Percentiles rank a stretch among this genome's conserved stretches.
Evolutionary conservation across 805 yeast genomes (phyloP).

Genomic region (Alloascoidea africana): DNA sequence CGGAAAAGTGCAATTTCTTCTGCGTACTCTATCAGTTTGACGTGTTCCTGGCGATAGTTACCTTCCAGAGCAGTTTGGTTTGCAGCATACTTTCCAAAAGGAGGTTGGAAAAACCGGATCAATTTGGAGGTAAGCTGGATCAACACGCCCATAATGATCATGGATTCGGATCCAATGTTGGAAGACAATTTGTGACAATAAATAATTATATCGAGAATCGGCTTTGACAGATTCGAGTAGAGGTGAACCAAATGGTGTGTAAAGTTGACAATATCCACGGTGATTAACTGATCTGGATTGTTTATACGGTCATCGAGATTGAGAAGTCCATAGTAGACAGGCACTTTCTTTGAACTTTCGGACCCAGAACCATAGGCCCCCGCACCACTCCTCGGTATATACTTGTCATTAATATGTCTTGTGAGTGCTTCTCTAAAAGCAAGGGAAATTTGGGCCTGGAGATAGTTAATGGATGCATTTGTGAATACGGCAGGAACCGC

Average conservation of each 20-base stretch:
- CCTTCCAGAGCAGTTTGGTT: slow-evolving; percentile 74
- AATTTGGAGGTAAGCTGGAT: slow-evolving; percentile 70
- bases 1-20: slow-evolving; percentile 81
- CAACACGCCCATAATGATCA: slow-evolving; percentile 61
- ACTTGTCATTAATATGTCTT: slow-evolving; percentile 44
- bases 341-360: slow-evolving; percentile 24
- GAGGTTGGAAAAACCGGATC: slow-evolving; percentile 70
- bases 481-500: slow-evolving; percentile 80
- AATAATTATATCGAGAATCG: slow-evolving; percentile 60
- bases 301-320: slow-evolving; percentile 40
- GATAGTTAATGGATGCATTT: slow-evolving; percentile 32
- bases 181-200: slow-evolving; percentile 64
- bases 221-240: slow-evolving; percentile 75
- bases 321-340: slow-evolving; percentile 60
- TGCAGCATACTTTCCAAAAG: slow-evolving; percentile 69
- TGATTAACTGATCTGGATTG: slow-evolving; percentile 74
- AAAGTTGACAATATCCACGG: slow-evolving; percentile 66
- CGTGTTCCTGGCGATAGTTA: slow-evolving; percentile 67
- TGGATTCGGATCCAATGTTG: slow-evolving; percentile 43
- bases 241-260: slow-evolving; percentile 56
- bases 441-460: slow-evolving; percentile 21
- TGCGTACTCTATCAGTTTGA: slow-evolving; percentile 59
- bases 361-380: slow-evolving; percentile 37
- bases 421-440: slow-evolving; percentile 51
- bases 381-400: slow-evolving; percentile 50